phyloP scores from a whole-genome alignment of 2,329 filamentous ascomycete species.

The Aschersonia sp. region DNA sequence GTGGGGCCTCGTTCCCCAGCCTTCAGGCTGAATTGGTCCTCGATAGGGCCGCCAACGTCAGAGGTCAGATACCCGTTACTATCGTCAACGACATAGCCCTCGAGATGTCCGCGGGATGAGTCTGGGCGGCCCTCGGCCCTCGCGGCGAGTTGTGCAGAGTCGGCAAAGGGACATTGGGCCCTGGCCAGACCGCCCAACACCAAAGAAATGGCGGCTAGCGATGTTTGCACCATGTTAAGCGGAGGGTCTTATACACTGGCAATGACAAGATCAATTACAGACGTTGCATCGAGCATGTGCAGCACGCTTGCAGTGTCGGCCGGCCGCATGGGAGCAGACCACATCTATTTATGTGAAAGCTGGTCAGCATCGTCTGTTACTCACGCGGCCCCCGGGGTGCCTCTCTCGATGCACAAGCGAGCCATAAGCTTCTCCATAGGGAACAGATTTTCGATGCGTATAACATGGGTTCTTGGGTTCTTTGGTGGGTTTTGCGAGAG shows the following conservation, averaged over 20 bases:
- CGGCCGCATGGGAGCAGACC: neutral
- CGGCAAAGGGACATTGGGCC: slow-evolving; percentile 20
- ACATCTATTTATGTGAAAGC: neutral
- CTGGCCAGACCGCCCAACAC: slow-evolving; percentile 12
- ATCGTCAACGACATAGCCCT: slow-evolving; percentile 33
- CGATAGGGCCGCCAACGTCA: slow-evolving; percentile 53
- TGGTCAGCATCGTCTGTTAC: neutral
- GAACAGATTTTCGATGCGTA: no score
- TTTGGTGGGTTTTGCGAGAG: no score
- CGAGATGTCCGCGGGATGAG: slow-evolving; percentile 16
- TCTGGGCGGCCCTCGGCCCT: slow-evolving; percentile 8
- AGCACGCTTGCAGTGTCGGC: neutral
- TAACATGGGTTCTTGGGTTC: no score
- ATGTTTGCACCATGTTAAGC: slow-evolving; percentile 12
- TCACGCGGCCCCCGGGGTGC: neutral
- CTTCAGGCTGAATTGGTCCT: slow-evolving; percentile 50
- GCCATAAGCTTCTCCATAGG: no score
- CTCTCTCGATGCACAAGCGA: no score
- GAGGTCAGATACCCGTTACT: slow-evolving; percentile 42
- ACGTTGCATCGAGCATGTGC: neutral
- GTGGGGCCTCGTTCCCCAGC: slow-evolving; percentile 54
- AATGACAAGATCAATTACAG: neutral
- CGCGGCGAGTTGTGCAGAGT: slow-evolving; percentile 11
- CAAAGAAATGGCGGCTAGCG: slow-evolving; percentile 10
- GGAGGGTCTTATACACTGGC: neutral